These are phyloP conservation scores for Gnaphalium uliginosum DNA, from an alignment of 129 eudicot species.

Conservation along the genomic window DNA sequence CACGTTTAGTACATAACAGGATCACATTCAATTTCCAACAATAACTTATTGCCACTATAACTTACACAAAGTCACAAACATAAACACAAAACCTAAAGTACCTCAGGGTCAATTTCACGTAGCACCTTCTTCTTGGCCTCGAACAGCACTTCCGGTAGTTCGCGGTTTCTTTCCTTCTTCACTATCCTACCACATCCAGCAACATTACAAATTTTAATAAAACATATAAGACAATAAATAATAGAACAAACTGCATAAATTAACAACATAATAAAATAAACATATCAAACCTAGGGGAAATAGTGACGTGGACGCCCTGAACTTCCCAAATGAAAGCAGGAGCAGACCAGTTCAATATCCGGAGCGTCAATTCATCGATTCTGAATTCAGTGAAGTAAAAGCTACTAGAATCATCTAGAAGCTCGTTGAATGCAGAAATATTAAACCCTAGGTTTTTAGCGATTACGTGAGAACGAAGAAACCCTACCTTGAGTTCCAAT, in stretches of 20 bases:
- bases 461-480: conserved; percentile 53
- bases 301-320: conserved; percentile 59
- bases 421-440: conserved; percentile 51
- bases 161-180: conserved; percentile 37
- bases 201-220: conserved; percentile 25
- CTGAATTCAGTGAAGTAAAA: conserved; percentile 50
- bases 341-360: conserved; percentile 56
- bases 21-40: background rate
- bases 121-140: conserved; percentile 60
- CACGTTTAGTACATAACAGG: background rate
- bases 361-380: conserved; percentile 51
- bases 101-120: conserved; percentile 84
- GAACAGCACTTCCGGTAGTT: conserved; percentile 38
- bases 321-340: conserved; percentile 64
- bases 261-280: conserved; percentile 7
- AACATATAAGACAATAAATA: background rate
- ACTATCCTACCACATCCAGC: conserved; percentile 46
- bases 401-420: conserved; percentile 49
- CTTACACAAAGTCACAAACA: background rate
- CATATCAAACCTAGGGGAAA: conserved; percentile 52
- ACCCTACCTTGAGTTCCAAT: conserved; percentile 69
- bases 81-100: conserved; percentile 24
- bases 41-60: background rate
- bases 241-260: background rate
- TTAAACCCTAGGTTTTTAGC: conserved; percentile 52